A percentile compares a stretch with the other conserved stretches of the same genome.
These are phyloP conservation scores for Fusarium praegraminearum DNA, from an alignment of 2,329 filamentous ascomycete species.

Conservation along the genomic window DNA sequence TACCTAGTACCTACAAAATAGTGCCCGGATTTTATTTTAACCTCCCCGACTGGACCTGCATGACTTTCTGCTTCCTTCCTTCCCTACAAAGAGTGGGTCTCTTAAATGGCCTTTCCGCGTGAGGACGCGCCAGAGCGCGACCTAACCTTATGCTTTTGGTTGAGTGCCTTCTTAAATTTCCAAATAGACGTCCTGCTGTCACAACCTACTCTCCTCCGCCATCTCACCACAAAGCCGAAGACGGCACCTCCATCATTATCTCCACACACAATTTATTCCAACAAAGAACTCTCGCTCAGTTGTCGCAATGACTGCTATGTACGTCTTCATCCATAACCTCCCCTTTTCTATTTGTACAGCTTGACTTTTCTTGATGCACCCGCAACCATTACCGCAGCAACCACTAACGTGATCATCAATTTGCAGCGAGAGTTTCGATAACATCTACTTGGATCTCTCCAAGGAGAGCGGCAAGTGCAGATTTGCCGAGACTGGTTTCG, in stretches of 20 bases:
- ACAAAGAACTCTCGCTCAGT: slow-evolving; percentile 16
- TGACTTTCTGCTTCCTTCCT: neutral
- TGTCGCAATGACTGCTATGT: slow-evolving; percentile 55
- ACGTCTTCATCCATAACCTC: slow-evolving; percentile 39
- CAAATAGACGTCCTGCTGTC: slow-evolving; percentile 29
- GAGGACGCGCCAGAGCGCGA: slow-evolving; percentile 36
- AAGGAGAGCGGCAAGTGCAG: slow-evolving; percentile 93
- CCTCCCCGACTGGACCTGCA: slow-evolving; percentile 1
- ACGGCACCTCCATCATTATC: slow-evolving; percentile 7
- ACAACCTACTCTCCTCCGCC: slow-evolving; percentile 15
- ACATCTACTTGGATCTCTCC: slow-evolving; percentile 95
- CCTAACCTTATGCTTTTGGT: slow-evolving; percentile 21
- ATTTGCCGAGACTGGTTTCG: slow-evolving; percentile 92
- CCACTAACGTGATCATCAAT: slow-evolving; percentile 25
- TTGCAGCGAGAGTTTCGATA: slow-evolving; percentile 89
- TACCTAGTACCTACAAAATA: neutral
- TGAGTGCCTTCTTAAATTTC: slow-evolving; percentile 40
- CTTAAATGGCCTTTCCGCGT: slow-evolving; percentile 43
- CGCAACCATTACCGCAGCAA: slow-evolving; percentile 25
- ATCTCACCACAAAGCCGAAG: slow-evolving; percentile 11
- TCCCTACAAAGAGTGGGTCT: slow-evolving; percentile 14
- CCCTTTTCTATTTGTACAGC: neutral
- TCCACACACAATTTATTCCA: neutral
- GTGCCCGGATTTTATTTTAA: neutral
- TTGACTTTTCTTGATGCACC: slow-evolving; percentile 8